phyloP scores from a whole-genome alignment of 1,139 yeast species.

The Pichia sp. region DNA sequence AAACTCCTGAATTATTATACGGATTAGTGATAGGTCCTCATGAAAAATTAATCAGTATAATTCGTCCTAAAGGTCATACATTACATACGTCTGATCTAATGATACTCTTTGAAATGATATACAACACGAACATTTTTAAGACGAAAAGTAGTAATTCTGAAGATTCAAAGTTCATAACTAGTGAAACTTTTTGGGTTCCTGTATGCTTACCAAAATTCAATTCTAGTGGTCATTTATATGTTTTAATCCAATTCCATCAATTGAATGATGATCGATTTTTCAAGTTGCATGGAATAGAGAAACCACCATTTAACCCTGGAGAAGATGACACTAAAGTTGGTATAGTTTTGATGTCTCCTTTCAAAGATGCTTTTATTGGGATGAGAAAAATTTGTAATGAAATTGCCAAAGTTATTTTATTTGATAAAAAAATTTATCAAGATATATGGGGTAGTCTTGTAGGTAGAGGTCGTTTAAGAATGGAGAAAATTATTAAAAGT shows the following conservation, averaged over 20 bases:
- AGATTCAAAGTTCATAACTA: slow-evolving; percentile 21
- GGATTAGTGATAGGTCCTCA: slow-evolving; percentile 54
- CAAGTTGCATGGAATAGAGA: slow-evolving; percentile 20
- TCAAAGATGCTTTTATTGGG: slow-evolving; percentile 72
- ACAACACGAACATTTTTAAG: slow-evolving; percentile 43
- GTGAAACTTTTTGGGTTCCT: slow-evolving; percentile 89
- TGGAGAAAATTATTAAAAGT: slow-evolving; percentile 7
- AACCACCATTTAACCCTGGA: background rate
- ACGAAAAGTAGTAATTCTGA: slow-evolving; percentile 13
- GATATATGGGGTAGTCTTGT: slow-evolving; percentile 26
- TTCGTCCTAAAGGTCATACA: slow-evolving; percentile 58
- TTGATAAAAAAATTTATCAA: slow-evolving; percentile 23
- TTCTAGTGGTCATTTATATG: slow-evolving; percentile 76
- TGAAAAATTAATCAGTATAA: slow-evolving; percentile 49
- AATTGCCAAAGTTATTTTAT: slow-evolving; percentile 39
- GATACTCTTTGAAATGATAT: slow-evolving; percentile 53
- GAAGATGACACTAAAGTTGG: slow-evolving; percentile 37
- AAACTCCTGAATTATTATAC: slow-evolving; percentile 43
- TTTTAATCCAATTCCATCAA: slow-evolving; percentile 59
- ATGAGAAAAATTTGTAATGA: slow-evolving; percentile 54
- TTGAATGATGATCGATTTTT: slow-evolving; percentile 27
- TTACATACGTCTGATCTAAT: slow-evolving; percentile 66
- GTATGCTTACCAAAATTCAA: slow-evolving; percentile 89
- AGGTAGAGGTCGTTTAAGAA: slow-evolving; percentile 16
- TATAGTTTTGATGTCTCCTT: slow-evolving; percentile 71